Base-by-base conservation (phyloP, 345 rosid genomes). In the Eucalyptus guilfoylei region DNA sequence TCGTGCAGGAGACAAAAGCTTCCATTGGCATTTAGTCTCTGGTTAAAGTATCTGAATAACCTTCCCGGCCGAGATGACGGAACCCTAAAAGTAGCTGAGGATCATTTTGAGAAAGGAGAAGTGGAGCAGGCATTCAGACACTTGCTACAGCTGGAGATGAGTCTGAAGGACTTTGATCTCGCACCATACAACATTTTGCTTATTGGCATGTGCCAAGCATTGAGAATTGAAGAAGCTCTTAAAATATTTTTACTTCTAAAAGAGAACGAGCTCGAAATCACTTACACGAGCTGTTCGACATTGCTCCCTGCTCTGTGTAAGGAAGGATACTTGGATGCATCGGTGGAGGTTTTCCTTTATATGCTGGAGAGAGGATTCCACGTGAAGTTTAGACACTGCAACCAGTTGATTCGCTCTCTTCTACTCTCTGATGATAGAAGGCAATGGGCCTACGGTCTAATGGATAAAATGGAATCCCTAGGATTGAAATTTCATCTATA, bases 271-370 rank as follows among this genome's bases (percentile, higher is more conserved):
- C 93, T 95, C 86, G 88, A 88, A 24, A 89, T 97, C 80, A 90
- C 96, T 47, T 94, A 99, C 86, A 95, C 98, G n/a, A 94, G 97
- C 87, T 98, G 99, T 93, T 96, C 93, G 62, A 94, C 89, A 90
- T 89, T 98, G 95, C 96, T 98, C 62, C 60, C 91, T 86, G 89
- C 92, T 87, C 93, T 97, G n/a, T 95, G 95, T 90, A 91, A 80
- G 88, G 90, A 90, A 89, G 91, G 94, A 88, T 89, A 93, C 44
- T 90, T 96, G 49, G 96, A 95, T 86, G 88, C 89, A 80, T 97
- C 99, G 9, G 64, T 92, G 42, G 94, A 95, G 69, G 92, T 97
- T 89, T 98, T 97, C 91, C 88, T 85, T 40, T 96, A 98, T 94
- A 92, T 98, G 76, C 89, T 97, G 89, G 94, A 94, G 86, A 94